These are phyloP conservation scores for Lecanoromycetidae sp. DNA, from an alignment of 2,329 filamentous ascomycete species.

Conservation along the genomic window DNA sequence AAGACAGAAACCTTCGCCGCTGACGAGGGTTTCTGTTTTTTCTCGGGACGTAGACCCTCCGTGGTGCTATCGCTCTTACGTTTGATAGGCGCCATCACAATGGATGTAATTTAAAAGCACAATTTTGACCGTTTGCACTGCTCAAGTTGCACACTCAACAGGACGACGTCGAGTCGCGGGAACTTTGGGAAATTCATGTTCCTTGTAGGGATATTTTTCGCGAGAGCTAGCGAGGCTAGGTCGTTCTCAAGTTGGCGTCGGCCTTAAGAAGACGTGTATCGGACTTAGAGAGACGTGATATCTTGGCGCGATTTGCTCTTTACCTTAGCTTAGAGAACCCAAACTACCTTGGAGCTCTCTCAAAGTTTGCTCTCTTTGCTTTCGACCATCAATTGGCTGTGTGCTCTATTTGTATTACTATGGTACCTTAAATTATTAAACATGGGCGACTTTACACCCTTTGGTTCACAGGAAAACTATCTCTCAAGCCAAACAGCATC, in stretches of 20 bases:
- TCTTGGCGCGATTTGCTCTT: not conserved
- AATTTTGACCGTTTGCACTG: too few relatives aligned
- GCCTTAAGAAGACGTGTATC: slow-evolving; percentile 3
- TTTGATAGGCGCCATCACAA: slow-evolving; percentile 34
- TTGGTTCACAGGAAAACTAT: slow-evolving; percentile 9
- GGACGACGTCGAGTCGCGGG: too few relatives aligned
- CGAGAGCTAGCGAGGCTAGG: not conserved
- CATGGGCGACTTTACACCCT: slow-evolving; percentile 8
- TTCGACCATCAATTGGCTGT: not conserved
- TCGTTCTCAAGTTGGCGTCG: not conserved
- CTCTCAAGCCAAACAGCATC: not conserved
- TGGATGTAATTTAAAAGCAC: too few relatives aligned
- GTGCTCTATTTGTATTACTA: not conserved
- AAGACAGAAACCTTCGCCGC: slow-evolving; percentile 33
- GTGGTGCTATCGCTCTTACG: slow-evolving; percentile 33
- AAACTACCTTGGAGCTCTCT: not conserved
- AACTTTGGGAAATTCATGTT: not conserved
- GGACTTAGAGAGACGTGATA: not conserved
- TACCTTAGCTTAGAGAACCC: not conserved
- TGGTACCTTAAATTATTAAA: not conserved
- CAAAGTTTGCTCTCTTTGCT: not conserved
- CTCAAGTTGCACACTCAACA: too few relatives aligned
- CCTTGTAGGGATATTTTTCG: slow-evolving; percentile 3
- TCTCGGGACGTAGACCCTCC: slow-evolving; percentile 15
- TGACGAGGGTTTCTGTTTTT: slow-evolving; percentile 11